Evolutionary conservation across 73 alveolate genomes (phyloP).

Genomic region (Tetrahymena borealis): DNA sequence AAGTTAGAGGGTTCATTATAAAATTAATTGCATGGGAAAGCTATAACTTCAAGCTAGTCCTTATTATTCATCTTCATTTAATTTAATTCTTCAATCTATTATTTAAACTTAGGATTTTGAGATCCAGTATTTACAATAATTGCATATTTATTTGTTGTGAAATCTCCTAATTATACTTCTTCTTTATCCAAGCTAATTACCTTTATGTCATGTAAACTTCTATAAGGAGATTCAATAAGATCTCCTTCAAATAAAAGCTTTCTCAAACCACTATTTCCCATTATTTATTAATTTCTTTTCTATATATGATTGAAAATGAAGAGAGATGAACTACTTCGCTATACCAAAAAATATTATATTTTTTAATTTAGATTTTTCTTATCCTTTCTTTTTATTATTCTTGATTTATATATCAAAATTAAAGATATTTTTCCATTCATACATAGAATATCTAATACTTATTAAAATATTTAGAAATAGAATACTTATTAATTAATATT

Average conservation of each 20-base stretch:
- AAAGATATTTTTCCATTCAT: no score
- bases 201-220: slow-evolving; percentile 11
- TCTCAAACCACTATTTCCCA: slow-evolving; percentile 48
- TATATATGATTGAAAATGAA: background rate
- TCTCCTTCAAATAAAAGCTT: slow-evolving; percentile 19
- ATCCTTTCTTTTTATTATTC: background rate
- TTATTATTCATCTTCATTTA: background rate
- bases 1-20: slow-evolving; percentile 5
- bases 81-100: slow-evolving; percentile 1
- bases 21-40: slow-evolving; percentile 11
- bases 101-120: slow-evolving; percentile 7
- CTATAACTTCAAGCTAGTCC: slow-evolving; percentile 1
- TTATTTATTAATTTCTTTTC: background rate
- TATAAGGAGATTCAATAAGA: slow-evolving; percentile 22
- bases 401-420: background rate
- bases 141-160: background rate
- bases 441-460: no score
- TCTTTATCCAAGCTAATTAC: slow-evolving; percentile 13
- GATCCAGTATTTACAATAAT: slow-evolving; percentile 26
- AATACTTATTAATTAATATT: no score
- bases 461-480: no score
- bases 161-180: slow-evolving; percentile 16
- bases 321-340: background rate
- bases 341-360: background rate
- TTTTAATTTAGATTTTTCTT: background rate